phyloP scores from a whole-genome alignment of 768 basidiomycete genomes.

The Hygrophorus pudorinus region DNA sequence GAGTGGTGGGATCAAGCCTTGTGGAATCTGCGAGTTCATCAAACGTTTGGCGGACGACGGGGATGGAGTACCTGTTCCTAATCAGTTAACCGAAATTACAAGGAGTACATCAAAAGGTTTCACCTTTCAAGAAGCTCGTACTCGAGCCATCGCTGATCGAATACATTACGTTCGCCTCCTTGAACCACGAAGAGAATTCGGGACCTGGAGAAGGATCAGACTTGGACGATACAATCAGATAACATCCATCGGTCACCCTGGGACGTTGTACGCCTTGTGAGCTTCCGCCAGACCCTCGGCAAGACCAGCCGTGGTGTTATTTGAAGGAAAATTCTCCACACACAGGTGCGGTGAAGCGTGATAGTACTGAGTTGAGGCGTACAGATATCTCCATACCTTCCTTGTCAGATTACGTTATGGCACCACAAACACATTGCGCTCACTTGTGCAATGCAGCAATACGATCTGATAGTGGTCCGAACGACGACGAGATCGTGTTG shows the following conservation, averaged over 20 bases:
- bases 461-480: slow-evolving; percentile 68
- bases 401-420: slow-evolving; percentile 2
- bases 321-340: slow-evolving; percentile 55
- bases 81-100: not conserved
- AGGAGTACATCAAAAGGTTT: slow-evolving; percentile 12
- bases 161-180: slow-evolving; percentile 82
- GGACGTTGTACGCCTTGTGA: slow-evolving; percentile 60
- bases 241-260: slow-evolving; percentile 27
- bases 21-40: slow-evolving; percentile 54
- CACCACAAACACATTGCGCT: slow-evolving; percentile 3
- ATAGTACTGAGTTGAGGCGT: slow-evolving; percentile 58
- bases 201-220: slow-evolving; percentile 20
- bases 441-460: slow-evolving; percentile 71
- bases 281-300: slow-evolving; percentile 71
- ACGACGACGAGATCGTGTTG: slow-evolving; percentile 92
- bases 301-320: slow-evolving; percentile 60
- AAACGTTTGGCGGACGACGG: slow-evolving; percentile 67
- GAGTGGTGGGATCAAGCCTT: slow-evolving; percentile 36
- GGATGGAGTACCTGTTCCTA: slow-evolving; percentile 56
- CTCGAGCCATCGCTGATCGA: slow-evolving; percentile 86
- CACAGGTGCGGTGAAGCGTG: slow-evolving; percentile 42
- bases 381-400: slow-evolving; percentile 46
- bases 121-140: slow-evolving; percentile 78
- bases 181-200: slow-evolving; percentile 85
- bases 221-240: not conserved